A percentile compares a stretch with the other conserved stretches of the same genome.
Conservation (phyloP, 805 yeast genomes). For the Starmera dryadoides region DNA sequence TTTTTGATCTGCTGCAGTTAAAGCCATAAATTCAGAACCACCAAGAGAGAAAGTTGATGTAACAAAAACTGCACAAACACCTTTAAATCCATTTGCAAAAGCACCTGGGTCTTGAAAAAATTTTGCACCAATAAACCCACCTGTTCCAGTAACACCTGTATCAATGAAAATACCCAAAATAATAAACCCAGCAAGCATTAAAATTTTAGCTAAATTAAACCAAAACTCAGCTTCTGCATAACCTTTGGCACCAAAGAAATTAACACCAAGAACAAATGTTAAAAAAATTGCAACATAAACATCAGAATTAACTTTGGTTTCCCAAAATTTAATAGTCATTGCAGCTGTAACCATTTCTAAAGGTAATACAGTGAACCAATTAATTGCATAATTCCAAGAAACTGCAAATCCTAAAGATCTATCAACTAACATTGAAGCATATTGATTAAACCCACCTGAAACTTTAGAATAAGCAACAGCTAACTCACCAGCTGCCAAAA, state of each 20-base stretch:
- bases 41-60: conserved; percentile 57
- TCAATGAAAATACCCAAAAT: conserved; percentile 40
- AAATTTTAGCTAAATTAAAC: conserved; percentile 58
- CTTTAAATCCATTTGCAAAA: conserved; percentile 46
- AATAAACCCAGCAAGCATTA: conserved; percentile 53
- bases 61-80: conserved; percentile 44
- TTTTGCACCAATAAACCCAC: conserved; percentile 41
- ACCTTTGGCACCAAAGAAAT: conserved; percentile 47
- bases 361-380: conserved; percentile 57
- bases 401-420: conserved; percentile 52
- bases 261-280: conserved; percentile 35
- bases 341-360: conserved; percentile 60
- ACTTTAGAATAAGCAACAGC: conserved; percentile 52
- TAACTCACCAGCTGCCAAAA: conserved; percentile 60
- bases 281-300: conserved; percentile 50
- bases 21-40: conserved; percentile 51
- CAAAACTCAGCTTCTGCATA: conserved; percentile 60
- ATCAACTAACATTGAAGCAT: conserved; percentile 48
- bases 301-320: conserved; percentile 43
- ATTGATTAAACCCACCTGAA: conserved; percentile 58
- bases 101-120: conserved; percentile 52
- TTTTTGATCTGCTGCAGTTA: conserved; percentile 50
- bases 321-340: conserved; percentile 57
- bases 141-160: conserved; percentile 33
- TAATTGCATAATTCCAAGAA: conserved; percentile 57